A percentile compares a stretch with the other conserved stretches of the same genome.
These are phyloP conservation scores for Ustilago sp. DNA, from an alignment of 1,284 basidiomycete species.

Conservation along the genomic window DNA sequence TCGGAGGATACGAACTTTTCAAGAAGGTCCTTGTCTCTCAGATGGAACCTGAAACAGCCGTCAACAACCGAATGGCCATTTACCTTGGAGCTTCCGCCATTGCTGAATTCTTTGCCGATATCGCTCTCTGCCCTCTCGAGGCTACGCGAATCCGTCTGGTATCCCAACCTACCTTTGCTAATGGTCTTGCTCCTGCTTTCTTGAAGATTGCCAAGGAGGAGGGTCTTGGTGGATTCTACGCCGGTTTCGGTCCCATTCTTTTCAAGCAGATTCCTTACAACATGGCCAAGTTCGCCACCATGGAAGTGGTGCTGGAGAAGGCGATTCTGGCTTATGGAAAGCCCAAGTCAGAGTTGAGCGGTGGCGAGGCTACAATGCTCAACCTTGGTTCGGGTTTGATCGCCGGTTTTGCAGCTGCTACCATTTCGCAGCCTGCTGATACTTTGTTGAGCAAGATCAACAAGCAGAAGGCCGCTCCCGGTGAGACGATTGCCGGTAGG, in stretches of 20 bases:
- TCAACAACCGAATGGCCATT: conserved; percentile 66
- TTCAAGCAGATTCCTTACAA: conserved; percentile 70
- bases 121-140: conserved; percentile 69
- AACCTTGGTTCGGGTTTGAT: conserved; percentile 69
- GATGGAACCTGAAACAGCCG: conserved; percentile 66
- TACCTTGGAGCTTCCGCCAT: conserved; percentile 68
- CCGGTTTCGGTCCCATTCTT: conserved; percentile 71
- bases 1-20: conserved; percentile 69
- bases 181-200: conserved; percentile 67
- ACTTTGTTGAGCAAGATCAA: conserved; percentile 74
- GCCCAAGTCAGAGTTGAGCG: conserved; percentile 72
- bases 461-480: conserved; percentile 74
- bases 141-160: conserved; percentile 70
- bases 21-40: conserved; percentile 68
- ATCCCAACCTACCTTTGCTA: conserved; percentile 68
- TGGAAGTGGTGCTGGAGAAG: conserved; percentile 71
- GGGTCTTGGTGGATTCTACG: conserved; percentile 68
- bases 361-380: conserved; percentile 59
- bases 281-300: conserved; percentile 73
- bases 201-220: conserved; percentile 65
- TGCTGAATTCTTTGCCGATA: conserved; percentile 70
- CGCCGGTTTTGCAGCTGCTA: conserved; percentile 69
- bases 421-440: conserved; percentile 69
- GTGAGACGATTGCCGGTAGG: conserved; percentile 72
- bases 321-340: conserved; percentile 72